These are phyloP conservation scores for Colletotrichum destructivum DNA, from an alignment of 2,329 filamentous ascomycete species.

Conservation along the genomic window DNA sequence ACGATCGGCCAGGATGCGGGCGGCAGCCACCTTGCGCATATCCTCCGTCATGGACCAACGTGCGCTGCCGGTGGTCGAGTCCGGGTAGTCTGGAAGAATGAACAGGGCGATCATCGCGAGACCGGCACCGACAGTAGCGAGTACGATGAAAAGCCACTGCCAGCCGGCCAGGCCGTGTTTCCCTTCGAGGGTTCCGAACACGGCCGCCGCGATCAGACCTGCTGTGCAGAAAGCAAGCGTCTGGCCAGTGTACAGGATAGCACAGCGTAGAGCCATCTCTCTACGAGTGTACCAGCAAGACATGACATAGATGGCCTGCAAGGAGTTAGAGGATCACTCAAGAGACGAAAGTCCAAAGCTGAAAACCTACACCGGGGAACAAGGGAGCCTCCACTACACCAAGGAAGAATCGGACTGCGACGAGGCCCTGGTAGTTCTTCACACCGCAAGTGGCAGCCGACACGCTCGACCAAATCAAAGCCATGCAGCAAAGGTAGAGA, in stretches of 20 bases:
- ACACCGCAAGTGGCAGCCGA: slow-evolving; percentile 43
- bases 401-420: slow-evolving; percentile 43
- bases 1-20: slow-evolving; percentile 45
- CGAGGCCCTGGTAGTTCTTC: slow-evolving; percentile 42
- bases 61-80: slow-evolving; percentile 45
- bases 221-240: slow-evolving; percentile 45
- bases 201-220: slow-evolving; percentile 46
- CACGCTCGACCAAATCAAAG: slow-evolving; percentile 42
- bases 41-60: slow-evolving; percentile 46
- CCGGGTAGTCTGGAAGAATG: slow-evolving; percentile 46
- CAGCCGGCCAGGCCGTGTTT: slow-evolving; percentile 53
- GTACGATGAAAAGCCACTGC: slow-evolving; percentile 59
- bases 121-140: slow-evolving; percentile 46
- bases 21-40: slow-evolving; percentile 45
- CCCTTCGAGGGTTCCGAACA: slow-evolving; percentile 44
- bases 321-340: neutral
- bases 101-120: slow-evolving; percentile 44
- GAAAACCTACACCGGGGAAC: slow-evolving; percentile 41
- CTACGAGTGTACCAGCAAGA: slow-evolving; percentile 48
- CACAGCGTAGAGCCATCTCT: slow-evolving; percentile 47
- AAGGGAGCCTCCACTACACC: slow-evolving; percentile 42
- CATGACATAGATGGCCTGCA: slow-evolving; percentile 43
- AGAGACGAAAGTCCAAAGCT: neutral
- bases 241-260: slow-evolving; percentile 47
- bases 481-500: slow-evolving; percentile 43